These are phyloP conservation scores for Akebia trifoliata DNA, from an alignment of 164 flowering plant genomes.

Conservation along the genomic window DNA sequence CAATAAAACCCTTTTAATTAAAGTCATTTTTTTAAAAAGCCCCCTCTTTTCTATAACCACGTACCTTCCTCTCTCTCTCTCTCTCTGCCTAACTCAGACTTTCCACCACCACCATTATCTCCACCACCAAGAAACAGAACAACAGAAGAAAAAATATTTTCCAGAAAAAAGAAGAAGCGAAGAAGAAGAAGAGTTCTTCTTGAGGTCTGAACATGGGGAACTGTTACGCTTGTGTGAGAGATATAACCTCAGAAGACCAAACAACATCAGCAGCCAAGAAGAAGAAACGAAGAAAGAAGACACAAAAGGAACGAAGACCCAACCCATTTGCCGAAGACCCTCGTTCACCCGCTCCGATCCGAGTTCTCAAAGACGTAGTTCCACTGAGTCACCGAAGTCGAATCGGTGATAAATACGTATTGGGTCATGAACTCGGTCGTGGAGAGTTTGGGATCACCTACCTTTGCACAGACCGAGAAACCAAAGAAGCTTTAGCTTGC, in stretches of 20 bases:
- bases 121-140: not conserved
- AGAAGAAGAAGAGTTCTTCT: not conserved
- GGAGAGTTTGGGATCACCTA: slow-evolving; percentile 97
- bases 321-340: slow-evolving; percentile 56
- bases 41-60: slow-evolving; percentile 3
- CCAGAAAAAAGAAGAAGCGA: not conserved
- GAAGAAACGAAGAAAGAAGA: slow-evolving; percentile 4
- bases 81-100: too few relatives aligned
- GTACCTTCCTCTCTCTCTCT: not conserved
- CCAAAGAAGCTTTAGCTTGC: slow-evolving; percentile 65
- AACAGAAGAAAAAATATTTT: not conserved
- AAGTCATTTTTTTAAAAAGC: not conserved
- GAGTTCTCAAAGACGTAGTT: slow-evolving; percentile 68
- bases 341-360: slow-evolving; percentile 53
- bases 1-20: not conserved
- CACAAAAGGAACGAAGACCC: slow-evolving; percentile 27
- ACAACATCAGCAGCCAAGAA: slow-evolving; percentile 2
- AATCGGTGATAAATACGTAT: slow-evolving; percentile 74
- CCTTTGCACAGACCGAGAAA: slow-evolving; percentile 79
- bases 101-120: not conserved
- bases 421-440: slow-evolving; percentile 89
- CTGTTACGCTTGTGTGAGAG: slow-evolving; percentile 51
- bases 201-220: slow-evolving; percentile 29
- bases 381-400: slow-evolving; percentile 51
- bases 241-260: slow-evolving; percentile 15